Evolutionary conservation across 345 rosid species (phyloP).

Genomic region (Ceriops decandra): DNA sequence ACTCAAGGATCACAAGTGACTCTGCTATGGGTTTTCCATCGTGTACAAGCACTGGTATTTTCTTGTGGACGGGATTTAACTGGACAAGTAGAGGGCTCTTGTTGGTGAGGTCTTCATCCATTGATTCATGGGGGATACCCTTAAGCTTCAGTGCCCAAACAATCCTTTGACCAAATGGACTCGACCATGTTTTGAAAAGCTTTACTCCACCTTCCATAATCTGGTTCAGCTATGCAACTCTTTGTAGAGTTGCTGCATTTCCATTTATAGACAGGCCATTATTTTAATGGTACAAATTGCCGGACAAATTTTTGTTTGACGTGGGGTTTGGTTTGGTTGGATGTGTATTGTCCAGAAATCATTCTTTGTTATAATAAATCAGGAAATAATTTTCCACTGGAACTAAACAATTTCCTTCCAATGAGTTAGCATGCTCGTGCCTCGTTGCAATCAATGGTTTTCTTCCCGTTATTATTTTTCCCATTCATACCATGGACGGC

Average conservation of each 20-base stretch:
- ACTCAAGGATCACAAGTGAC: conserved; percentile 34
- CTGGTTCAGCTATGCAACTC: background rate
- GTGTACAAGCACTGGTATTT: conserved; percentile 33
- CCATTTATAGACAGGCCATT: too few species aligned
- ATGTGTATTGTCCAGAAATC: too few species aligned
- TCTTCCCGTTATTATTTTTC: too few species aligned
- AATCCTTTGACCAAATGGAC: conserved; percentile 21
- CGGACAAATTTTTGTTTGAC: too few species aligned
- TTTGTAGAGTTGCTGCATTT: background rate
- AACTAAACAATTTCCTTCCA: too few species aligned
- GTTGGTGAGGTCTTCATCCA: conserved; percentile 33
- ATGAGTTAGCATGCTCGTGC: too few species aligned
- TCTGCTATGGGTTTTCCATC: conserved; percentile 28
- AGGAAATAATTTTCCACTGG: too few species aligned
- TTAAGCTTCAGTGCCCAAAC: conserved; percentile 36
- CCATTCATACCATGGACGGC: too few species aligned
- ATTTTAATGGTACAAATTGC: too few species aligned
- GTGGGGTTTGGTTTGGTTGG: too few species aligned
- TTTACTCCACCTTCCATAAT: conserved; percentile 30
- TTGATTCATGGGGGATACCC: conserved; percentile 22
- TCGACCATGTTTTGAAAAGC: conserved; percentile 40
- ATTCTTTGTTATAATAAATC: too few species aligned
- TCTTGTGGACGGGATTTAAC: conserved; percentile 30
- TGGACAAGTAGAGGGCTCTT: conserved; percentile 29
- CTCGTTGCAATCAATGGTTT: too few species aligned